These are phyloP conservation scores for Pinus tabuliformis DNA, from an alignment of 75 land plant genomes.

Conservation along the genomic window DNA sequence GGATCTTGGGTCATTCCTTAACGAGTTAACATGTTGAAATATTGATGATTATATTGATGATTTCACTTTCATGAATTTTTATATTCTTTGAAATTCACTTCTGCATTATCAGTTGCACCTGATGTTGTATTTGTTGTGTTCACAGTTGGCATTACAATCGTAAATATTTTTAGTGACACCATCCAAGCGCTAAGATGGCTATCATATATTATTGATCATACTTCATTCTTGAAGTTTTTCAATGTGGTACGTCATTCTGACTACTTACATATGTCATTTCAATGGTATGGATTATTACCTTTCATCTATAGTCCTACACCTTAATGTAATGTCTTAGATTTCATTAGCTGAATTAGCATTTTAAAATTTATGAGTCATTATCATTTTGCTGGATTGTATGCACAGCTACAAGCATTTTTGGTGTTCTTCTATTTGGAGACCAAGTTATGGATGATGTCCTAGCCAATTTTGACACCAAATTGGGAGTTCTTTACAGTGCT, in stretches of 20 bases:
- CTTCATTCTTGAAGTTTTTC: slow-evolving; percentile 75
- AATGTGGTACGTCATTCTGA: slow-evolving; percentile 85
- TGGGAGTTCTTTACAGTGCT: no score
- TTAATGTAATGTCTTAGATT: background rate
- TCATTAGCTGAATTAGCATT: background rate
- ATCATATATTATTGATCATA: slow-evolving; percentile 54
- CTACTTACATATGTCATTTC: slow-evolving; percentile 91
- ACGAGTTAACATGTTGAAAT: background rate
- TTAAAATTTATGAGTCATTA: slow-evolving; percentile 22
- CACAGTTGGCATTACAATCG: slow-evolving; percentile 53
- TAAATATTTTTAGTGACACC: slow-evolving; percentile 53
- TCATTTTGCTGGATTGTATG: slow-evolving; percentile 67
- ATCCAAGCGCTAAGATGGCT: slow-evolving; percentile 55
- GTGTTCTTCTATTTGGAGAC: slow-evolving; percentile 78
- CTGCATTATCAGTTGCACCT: slow-evolving; percentile 83
- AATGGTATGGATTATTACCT: slow-evolving; percentile 42
- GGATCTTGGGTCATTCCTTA: background rate
- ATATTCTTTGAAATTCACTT: slow-evolving; percentile 84
- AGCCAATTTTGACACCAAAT: no score
- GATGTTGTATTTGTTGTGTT: slow-evolving; percentile 85
- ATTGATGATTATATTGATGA: background rate
- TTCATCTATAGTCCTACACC: background rate
- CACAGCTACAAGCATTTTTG: slow-evolving; percentile 67
- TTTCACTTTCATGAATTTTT: slow-evolving; percentile 1
- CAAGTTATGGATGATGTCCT: background rate